Percentiles rank a stretch among this genome's conserved stretches.
Evolutionary conservation across 1,284 basidiomycete species (phyloP).

Genomic region (Ustilago curta): DNA sequence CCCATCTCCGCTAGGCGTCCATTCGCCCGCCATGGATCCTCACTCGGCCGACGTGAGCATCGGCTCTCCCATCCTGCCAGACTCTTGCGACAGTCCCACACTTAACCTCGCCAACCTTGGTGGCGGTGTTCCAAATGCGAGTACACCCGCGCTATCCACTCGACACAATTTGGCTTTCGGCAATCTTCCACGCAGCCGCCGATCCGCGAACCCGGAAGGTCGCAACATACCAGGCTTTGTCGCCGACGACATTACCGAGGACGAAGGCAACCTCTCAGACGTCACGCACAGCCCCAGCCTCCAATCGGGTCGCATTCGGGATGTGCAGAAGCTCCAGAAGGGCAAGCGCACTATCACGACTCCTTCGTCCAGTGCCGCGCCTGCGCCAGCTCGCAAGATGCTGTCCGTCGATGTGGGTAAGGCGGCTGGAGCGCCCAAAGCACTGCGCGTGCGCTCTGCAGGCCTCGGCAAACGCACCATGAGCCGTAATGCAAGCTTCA

Average conservation of each 20-base stretch:
- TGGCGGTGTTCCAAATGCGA: slow-evolving; percentile 26
- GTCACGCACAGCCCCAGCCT: slow-evolving; percentile 43
- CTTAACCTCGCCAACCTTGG: slow-evolving; percentile 41
- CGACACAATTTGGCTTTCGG: slow-evolving; percentile 27
- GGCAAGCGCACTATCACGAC: slow-evolving; percentile 40
- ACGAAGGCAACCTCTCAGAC: slow-evolving; percentile 41
- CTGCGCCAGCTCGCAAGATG: slow-evolving; percentile 39
- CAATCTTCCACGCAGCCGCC: slow-evolving; percentile 31
- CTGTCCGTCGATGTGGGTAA: slow-evolving; percentile 45
- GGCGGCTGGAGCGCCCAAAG: slow-evolving; percentile 35
- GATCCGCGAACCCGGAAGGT: slow-evolving; percentile 20
- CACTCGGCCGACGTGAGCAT: slow-evolving; percentile 14
- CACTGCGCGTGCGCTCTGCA: slow-evolving; percentile 44
- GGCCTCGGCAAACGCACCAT: slow-evolving; percentile 44
- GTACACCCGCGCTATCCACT: slow-evolving; percentile 30
- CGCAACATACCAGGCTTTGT: slow-evolving; percentile 12
- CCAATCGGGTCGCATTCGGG: slow-evolving; percentile 38
- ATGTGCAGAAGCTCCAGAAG: slow-evolving; percentile 40
- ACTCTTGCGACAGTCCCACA: slow-evolving; percentile 57
- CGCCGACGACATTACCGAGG: slow-evolving; percentile 30
- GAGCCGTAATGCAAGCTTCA: slow-evolving; percentile 43
- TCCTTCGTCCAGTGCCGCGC: slow-evolving; percentile 15
- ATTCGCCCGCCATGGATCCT: slow-evolving; percentile 30
- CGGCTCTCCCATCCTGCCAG: slow-evolving; percentile 46
- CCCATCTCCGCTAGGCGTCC: slow-evolving; percentile 36